These are phyloP conservation scores for Euphorbia peplus DNA, from an alignment of 345 rosid species.

Conservation along the genomic window DNA sequence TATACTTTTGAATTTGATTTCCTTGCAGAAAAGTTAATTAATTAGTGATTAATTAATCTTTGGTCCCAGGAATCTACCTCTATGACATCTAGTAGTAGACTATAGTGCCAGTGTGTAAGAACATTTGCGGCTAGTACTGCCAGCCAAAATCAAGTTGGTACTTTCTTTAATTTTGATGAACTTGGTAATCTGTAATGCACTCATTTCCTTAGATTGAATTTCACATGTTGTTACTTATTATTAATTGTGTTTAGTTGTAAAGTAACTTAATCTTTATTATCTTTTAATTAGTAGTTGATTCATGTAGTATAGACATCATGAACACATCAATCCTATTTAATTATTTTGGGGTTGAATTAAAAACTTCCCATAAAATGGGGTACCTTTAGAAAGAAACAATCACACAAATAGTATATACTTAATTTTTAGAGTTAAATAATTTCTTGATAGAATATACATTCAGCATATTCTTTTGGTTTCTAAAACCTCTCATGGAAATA, in stretches of 20 bases:
- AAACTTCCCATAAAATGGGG: too few species aligned
- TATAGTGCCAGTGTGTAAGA: not conserved
- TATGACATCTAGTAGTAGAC: slow-evolving; percentile 7
- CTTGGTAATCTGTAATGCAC: slow-evolving; percentile 6
- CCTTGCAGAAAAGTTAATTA: not conserved
- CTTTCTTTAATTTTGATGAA: not conserved
- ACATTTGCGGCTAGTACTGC: slow-evolving; percentile 21
- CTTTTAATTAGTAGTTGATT: not conserved
- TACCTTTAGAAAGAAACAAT: too few species aligned
- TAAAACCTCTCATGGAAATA: too few species aligned
- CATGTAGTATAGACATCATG: too few species aligned
- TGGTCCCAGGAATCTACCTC: slow-evolving; percentile 7
- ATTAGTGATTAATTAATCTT: not conserved
- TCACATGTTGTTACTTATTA: slow-evolving; percentile 2
- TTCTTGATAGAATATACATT: too few species aligned
- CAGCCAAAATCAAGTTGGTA: slow-evolving; percentile 6
- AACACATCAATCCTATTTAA: too few species aligned
- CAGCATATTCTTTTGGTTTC: too few species aligned
- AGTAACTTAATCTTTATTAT: not conserved
- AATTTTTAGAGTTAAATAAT: too few species aligned
- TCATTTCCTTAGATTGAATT: slow-evolving; percentile 2
- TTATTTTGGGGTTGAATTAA: too few species aligned
- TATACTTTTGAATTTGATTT: not conserved
- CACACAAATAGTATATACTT: too few species aligned
- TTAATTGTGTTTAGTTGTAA: not conserved